Conservation (phyloP, 352 stramenopile species). For the Blastocystis sp. region DNA sequence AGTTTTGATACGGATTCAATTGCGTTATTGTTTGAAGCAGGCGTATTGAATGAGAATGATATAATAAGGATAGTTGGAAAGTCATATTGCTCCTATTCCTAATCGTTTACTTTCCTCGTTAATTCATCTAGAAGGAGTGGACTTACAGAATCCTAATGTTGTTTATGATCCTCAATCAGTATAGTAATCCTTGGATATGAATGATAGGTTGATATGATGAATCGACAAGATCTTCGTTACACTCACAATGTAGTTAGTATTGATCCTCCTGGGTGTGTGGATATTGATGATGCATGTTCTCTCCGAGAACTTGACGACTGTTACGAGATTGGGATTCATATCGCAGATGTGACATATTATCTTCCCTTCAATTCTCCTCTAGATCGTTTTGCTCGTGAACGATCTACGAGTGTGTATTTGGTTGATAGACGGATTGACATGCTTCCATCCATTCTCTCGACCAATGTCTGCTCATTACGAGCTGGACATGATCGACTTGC, state of each 20-base stretch:
- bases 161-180: neutral
- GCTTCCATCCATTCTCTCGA: slow-evolving; percentile 34
- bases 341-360: slow-evolving; percentile 52
- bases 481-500: slow-evolving; percentile 21
- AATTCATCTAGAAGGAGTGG: neutral
- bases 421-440: slow-evolving; percentile 55
- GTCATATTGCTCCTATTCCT: slow-evolving; percentile 16
- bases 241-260: slow-evolving; percentile 52
- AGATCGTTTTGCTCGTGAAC: slow-evolving; percentile 16
- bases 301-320: slow-evolving; percentile 13
- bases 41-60: neutral
- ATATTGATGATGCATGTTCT: slow-evolving; percentile 54
- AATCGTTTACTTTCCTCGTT: neutral
- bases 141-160: neutral
- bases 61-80: neutral
- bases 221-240: slow-evolving; percentile 1
- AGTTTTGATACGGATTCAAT: neutral
- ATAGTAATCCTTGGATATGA: neutral
- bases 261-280: slow-evolving; percentile 45
- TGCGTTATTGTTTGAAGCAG: slow-evolving; percentile 10
- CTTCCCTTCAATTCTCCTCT: slow-evolving; percentile 17
- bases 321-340: slow-evolving; percentile 51
- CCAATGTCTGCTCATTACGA: slow-evolving; percentile 54
- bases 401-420: slow-evolving; percentile 34
- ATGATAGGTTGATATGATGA: neutral